Base-by-base conservation (phyloP, 2,329 filamentous ascomycete genomes). In the Colletotrichum horii region DNA sequence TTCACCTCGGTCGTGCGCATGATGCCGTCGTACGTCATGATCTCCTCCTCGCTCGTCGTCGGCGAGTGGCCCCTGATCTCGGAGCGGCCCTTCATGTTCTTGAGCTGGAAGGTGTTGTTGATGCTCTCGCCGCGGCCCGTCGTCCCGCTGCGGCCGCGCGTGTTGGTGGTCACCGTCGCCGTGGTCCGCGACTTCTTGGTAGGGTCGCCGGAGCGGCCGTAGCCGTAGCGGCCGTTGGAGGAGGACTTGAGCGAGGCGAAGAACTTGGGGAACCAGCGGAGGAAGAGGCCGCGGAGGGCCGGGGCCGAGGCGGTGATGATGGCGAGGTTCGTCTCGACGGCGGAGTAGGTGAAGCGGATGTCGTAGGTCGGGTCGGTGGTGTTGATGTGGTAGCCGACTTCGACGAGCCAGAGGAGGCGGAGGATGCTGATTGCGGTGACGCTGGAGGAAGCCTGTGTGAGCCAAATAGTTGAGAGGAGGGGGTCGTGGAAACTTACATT, bases 21-120 rank as follows among this genome's bases (percentile, higher is more conserved):
- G 38, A 86, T 86, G 15, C 85, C 84, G 66, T 85, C 84, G 67
- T 84, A 84, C 7, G 84, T 83, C 83, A 86, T 85, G 15, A 86
- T 86, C 75, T 86, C 84, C 70, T 86, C 84, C 69, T 86, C 83
- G 15, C 82, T 84, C 14, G 80, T 81, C 7, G 77, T 84, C 1
- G 83, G 83, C 19, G 84, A 82, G 14, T 77, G 79, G 34, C 82
- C 80, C 56, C 83, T 80, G 28, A 85, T 82, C 71, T 84, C 84
- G n/a, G 84, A 83, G 65, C 80, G 82, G 30, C 70, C 79, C 38
- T 80, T 82, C 75, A 81, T 78, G 30, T 24, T 74, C 74, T 69
- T 69, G 43, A 76, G 74, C 43, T 65, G 65, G 58, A 76, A 76
- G 22, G 70, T 4, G 14, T 74, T 65, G 55, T 12, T 30, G 28